A percentile compares a stretch with the other conserved stretches of the same genome.
Evolutionary conservation across 805 yeast species (phyloP).

Genomic region (Cyberlindnera bimundalis): DNA sequence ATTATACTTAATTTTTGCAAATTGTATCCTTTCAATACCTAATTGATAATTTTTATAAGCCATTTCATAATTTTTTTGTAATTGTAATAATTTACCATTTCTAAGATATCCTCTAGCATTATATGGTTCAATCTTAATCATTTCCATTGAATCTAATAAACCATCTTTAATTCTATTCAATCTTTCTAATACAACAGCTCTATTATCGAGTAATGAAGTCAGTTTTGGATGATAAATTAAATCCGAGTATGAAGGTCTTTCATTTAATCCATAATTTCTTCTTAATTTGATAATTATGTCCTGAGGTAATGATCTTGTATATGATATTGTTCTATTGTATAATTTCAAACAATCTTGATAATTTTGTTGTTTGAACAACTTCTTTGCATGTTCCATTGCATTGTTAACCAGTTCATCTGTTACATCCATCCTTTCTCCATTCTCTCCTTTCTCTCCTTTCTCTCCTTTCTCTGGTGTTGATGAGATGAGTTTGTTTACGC

Average conservation of each 20-base stretch:
- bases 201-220: conserved; percentile 20
- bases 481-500: too few relatives aligned
- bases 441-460: too few relatives aligned
- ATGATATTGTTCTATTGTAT: conserved; percentile 19
- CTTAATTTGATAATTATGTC: conserved; percentile 10
- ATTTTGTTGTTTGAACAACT: conserved; percentile 15
- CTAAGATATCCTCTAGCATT: conserved; percentile 26
- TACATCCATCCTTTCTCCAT: background rate
- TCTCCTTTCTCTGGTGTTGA: too few relatives aligned
- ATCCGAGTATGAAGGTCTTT: conserved; percentile 17
- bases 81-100: conserved; percentile 15
- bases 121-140: conserved; percentile 24
- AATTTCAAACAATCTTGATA: conserved; percentile 17
- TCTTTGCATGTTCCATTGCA: conserved; percentile 16
- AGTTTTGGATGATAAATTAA: conserved; percentile 23
- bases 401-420: conserved; percentile 8
- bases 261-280: conserved; percentile 13
- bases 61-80: conserved; percentile 2
- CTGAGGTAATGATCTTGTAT: conserved; percentile 20
- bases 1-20: conserved; percentile 12
- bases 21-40: conserved; percentile 13
- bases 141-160: conserved; percentile 17
- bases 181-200: conserved; percentile 25
- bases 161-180: conserved; percentile 14
- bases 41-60: conserved; percentile 11